Conservation (phyloP, 306 rosid genomes). For the Cyclanthera cordifolia region DNA sequence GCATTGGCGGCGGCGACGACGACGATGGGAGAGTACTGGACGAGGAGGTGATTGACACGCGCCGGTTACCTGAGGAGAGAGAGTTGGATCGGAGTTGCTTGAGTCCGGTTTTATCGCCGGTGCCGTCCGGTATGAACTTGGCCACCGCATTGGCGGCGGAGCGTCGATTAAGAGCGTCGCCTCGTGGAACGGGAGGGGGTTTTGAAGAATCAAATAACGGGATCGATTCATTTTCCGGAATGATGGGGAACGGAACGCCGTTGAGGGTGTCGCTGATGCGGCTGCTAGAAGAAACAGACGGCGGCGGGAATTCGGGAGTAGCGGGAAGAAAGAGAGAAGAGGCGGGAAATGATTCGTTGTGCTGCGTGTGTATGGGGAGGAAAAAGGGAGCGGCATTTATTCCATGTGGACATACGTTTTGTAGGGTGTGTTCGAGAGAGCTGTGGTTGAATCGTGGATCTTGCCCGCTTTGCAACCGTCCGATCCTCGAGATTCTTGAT, state of each 20-base stretch:
- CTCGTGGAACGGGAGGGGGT: slow-evolving; percentile 20
- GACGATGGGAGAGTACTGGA: slow-evolving; percentile 8
- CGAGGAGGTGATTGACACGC: slow-evolving; percentile 13
- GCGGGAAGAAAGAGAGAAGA: too few species aligned
- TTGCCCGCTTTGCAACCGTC: slow-evolving; percentile 94
- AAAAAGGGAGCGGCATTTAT: slow-evolving; percentile 86
- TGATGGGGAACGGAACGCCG: slow-evolving; percentile 52
- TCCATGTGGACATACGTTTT: slow-evolving; percentile 95
- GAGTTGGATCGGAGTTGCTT: slow-evolving; percentile 23
- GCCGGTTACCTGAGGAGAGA: slow-evolving; percentile 18
- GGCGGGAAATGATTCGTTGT: slow-evolving; percentile 50
- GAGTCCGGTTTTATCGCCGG: slow-evolving; percentile 22
- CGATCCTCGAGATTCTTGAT: slow-evolving; percentile 78
- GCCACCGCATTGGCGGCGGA: slow-evolving; percentile 93
- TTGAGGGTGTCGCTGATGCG: slow-evolving; percentile 74
- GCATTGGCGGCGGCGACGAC: slow-evolving; percentile 21
- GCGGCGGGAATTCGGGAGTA: slow-evolving; percentile 1
- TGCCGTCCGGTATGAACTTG: slow-evolving; percentile 59
- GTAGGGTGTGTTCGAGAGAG: slow-evolving; percentile 95
- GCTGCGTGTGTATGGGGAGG: slow-evolving; percentile 95
- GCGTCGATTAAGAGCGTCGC: slow-evolving; percentile 45
- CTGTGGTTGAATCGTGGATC: slow-evolving; percentile 80
- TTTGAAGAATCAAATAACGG: background rate
- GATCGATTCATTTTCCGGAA: background rate
- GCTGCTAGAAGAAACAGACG: slow-evolving; percentile 61